A percentile compares a stretch with the other conserved stretches of the same genome.
Conservation (phyloP, 2,329 filamentous ascomycete species). For the Hypoxylon sp. region DNA sequence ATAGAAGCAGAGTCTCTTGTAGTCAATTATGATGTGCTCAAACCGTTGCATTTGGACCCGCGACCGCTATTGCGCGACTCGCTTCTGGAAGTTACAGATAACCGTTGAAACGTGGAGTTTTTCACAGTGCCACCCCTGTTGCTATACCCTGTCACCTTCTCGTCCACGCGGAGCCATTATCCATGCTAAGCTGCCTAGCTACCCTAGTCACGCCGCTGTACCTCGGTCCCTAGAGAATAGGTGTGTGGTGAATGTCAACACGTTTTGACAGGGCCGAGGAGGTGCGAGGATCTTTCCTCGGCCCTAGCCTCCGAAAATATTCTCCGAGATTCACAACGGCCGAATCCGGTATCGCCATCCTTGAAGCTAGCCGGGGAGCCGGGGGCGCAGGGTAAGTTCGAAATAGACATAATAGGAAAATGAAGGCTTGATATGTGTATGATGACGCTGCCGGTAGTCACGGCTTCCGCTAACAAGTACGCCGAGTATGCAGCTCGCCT, state of each 20-base stretch:
- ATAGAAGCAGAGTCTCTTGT: slow-evolving; percentile 14
- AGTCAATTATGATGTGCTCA: slow-evolving; percentile 38
- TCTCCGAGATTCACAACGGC: slow-evolving; percentile 47
- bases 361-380: slow-evolving; percentile 32
- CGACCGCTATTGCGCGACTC: slow-evolving; percentile 35
- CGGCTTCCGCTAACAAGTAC: slow-evolving; percentile 14
- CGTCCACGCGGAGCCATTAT: slow-evolving; percentile 31
- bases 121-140: slow-evolving; percentile 31
- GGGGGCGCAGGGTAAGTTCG: slow-evolving; percentile 18
- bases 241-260: slow-evolving; percentile 23
- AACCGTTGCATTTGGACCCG: slow-evolving; percentile 36
- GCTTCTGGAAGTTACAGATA: slow-evolving; percentile 37
- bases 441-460: slow-evolving; percentile 18
- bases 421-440: slow-evolving; percentile 29
- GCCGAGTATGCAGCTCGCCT: slow-evolving; percentile 27
- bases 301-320: slow-evolving; percentile 46
- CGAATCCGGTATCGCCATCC: slow-evolving; percentile 39
- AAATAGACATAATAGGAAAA: slow-evolving; percentile 28
- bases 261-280: slow-evolving; percentile 33
- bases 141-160: slow-evolving; percentile 29
- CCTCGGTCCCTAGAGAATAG: slow-evolving; percentile 22
- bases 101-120: slow-evolving; percentile 46
- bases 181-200: slow-evolving; percentile 36
- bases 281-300: slow-evolving; percentile 44
- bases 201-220: slow-evolving; percentile 33